Evolutionary conservation across 305 asterid genomes (phyloP).

Genomic region (Salvia sclarea): DNA sequence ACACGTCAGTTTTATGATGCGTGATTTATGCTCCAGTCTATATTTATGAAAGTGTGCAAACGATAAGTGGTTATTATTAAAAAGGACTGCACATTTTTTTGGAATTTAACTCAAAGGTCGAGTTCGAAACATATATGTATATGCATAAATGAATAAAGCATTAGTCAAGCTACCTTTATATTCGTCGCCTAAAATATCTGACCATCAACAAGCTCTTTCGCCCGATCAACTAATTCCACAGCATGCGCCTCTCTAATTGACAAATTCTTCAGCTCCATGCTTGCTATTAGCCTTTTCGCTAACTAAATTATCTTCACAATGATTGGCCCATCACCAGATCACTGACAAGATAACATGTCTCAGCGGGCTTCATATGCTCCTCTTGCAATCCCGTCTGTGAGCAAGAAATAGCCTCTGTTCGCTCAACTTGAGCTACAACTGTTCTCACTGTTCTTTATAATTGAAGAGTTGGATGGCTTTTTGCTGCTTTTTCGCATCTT

Average conservation of each 20-base stretch:
- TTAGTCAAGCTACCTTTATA: constrained; percentile 34
- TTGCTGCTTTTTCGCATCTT: constrained; percentile 1
- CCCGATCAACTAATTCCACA: constrained; percentile 29
- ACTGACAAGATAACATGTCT: constrained; percentile 22
- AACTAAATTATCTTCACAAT: not conserved
- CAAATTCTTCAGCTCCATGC: constrained; percentile 29
- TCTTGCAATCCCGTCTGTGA: constrained; percentile 34
- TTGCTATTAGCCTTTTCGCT: not conserved
- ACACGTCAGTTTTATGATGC: not conserved
- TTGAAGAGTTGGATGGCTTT: not conserved
- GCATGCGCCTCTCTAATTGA: constrained; percentile 22
- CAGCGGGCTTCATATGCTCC: constrained; percentile 5
- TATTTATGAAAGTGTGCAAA: not conserved
- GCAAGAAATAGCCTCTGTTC: constrained; percentile 24
- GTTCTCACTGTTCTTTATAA: not conserved
- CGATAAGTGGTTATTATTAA: not conserved
- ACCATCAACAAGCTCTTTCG: constrained; percentile 41
- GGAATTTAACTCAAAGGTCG: not conserved
- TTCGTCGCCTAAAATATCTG: constrained; percentile 38
- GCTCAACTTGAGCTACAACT: constrained; percentile 22
- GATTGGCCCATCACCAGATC: not conserved
- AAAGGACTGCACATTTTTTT: not conserved
- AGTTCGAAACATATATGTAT: not conserved
- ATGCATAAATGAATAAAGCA: not conserved
- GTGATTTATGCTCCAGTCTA: not conserved